These are phyloP conservation scores for Saturnispora gosingensis DNA, from an alignment of 805 yeast genomes.

Conservation along the genomic window DNA sequence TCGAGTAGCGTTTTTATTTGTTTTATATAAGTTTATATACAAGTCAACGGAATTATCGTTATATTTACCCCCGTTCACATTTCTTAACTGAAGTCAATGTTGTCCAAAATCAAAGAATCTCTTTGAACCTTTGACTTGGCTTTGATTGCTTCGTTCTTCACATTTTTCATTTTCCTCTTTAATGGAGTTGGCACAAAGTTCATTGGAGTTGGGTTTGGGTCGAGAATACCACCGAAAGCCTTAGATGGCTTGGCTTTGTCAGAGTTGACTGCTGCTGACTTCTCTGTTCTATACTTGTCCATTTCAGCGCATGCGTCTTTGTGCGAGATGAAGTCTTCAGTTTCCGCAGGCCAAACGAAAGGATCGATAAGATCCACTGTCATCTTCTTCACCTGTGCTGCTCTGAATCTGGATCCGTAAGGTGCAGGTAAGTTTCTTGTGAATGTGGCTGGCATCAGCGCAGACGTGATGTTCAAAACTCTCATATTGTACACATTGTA, in stretches of 20 bases:
- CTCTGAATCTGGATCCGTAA: constrained; percentile 59
- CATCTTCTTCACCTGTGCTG: constrained; percentile 86
- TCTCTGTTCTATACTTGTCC: constrained; percentile 42
- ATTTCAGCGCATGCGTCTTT: constrained; percentile 34
- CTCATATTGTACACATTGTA: constrained; percentile 85
- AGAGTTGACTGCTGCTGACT: constrained; percentile 46
- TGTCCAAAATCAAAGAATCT: constrained; percentile 27
- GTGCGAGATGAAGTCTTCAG: constrained; percentile 28
- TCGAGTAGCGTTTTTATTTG: not conserved
- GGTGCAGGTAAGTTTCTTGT: constrained; percentile 44
- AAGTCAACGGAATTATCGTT: not conserved
- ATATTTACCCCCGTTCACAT: not conserved
- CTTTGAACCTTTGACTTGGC: constrained; percentile 21
- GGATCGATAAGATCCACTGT: constrained; percentile 95
- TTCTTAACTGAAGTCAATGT: constrained; percentile 4
- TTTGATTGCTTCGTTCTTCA: constrained; percentile 29
- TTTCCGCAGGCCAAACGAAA: constrained; percentile 81
- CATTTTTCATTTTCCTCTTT: constrained; percentile 37
- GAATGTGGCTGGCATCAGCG: constrained; percentile 66
- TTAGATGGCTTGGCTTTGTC: constrained; percentile 58
- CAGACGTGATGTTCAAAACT: constrained; percentile 82
- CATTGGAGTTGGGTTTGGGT: constrained; percentile 46
- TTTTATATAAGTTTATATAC: not conserved
- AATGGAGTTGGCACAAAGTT: constrained; percentile 52
- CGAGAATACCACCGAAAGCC: constrained; percentile 65